Percentiles rank a stretch among this genome's conserved stretches.
Evolutionary conservation across 257 asterid genomes (phyloP).

Genomic region (Petrea volubilis): DNA sequence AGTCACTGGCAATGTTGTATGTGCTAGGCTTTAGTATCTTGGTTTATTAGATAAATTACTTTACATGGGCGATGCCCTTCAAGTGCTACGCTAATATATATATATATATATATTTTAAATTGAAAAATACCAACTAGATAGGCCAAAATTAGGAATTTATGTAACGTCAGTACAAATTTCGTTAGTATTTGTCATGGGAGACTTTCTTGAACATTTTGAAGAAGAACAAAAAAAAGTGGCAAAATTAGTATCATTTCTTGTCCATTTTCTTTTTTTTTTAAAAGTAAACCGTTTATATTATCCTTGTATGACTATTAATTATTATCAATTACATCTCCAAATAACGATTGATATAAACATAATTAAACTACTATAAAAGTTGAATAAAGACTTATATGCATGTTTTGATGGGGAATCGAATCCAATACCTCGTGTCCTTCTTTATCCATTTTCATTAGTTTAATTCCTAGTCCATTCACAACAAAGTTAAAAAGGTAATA

Average conservation of each 20-base stretch:
- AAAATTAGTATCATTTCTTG: not conserved
- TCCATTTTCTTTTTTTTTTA: no score
- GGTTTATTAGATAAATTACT: not conserved
- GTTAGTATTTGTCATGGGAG: not conserved
- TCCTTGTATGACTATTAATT: no score
- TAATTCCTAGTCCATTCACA: no score
- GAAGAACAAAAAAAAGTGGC: not conserved
- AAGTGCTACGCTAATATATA: not conserved
- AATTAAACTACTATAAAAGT: no score
- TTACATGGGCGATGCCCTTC: not conserved
- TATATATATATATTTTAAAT: not conserved
- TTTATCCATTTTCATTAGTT: no score
- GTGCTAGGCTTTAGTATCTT: conserved; percentile 16
- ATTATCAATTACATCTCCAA: no score
- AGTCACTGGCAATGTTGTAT: conserved; percentile 5
- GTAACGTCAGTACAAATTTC: not conserved
- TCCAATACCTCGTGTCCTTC: no score
- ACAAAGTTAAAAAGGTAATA: no score
- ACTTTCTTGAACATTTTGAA: not conserved
- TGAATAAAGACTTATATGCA: no score
- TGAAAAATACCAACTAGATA: not conserved
- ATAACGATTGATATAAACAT: no score
- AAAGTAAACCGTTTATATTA: no score
- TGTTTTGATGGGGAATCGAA: no score
- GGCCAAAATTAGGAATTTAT: not conserved